A percentile compares a stretch with the other conserved stretches of the same genome.
Conservation (phyloP, 163 green algal genomes). For the Volvox carteri region DNA sequence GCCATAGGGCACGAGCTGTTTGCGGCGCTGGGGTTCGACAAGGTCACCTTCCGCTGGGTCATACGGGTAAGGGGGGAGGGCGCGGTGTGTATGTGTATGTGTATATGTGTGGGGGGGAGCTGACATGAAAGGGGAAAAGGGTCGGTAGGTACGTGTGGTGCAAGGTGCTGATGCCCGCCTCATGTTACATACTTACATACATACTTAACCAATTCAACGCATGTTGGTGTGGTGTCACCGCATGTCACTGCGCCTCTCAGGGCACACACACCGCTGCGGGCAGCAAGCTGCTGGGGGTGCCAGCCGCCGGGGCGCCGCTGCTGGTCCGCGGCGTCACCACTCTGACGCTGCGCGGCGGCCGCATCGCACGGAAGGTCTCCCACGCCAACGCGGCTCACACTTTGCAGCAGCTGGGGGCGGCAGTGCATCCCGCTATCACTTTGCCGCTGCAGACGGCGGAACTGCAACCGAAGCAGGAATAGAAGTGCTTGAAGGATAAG, state of each 20-base stretch:
- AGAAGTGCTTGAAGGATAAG: constrained; percentile 58
- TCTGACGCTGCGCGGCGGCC: constrained; percentile 18
- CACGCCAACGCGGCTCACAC: constrained; percentile 45
- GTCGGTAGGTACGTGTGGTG: background rate
- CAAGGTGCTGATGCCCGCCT: no score
- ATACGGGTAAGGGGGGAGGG: constrained; percentile 30
- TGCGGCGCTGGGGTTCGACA: constrained; percentile 8
- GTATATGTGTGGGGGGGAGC: no score
- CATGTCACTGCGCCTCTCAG: no score
- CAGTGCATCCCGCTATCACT: background rate
- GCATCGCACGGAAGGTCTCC: constrained; percentile 40
- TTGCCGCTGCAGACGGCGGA: constrained; percentile 58
- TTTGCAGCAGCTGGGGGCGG: constrained; percentile 39
- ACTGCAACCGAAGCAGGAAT: constrained; percentile 49
- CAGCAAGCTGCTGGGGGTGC: constrained; percentile 21
- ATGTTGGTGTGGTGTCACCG: no score
- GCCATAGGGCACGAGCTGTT: constrained; percentile 50
- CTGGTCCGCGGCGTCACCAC: constrained; percentile 41
- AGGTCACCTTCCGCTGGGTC: constrained; percentile 54
- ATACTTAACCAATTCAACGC: no score
- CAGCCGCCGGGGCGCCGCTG: background rate
- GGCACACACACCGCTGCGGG: background rate
- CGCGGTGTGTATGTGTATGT: no score
- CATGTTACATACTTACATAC: no score
- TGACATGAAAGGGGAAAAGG: background rate